phyloP scores from a whole-genome alignment of 176 grass and related monocot genomes.

The Pontederia paniculata region DNA sequence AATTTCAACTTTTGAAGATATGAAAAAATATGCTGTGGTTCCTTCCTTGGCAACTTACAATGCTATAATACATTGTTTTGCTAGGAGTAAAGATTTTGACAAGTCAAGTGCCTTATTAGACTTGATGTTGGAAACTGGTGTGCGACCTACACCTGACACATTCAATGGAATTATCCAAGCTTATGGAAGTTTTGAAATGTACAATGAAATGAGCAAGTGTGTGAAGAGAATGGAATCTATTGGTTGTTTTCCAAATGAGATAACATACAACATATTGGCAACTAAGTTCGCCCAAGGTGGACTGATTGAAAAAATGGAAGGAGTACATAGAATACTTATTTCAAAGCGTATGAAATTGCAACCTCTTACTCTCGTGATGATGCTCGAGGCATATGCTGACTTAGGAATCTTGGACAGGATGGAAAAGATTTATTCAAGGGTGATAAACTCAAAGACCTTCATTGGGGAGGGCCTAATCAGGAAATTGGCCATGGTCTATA shows the following conservation, averaged over 20 bases:
- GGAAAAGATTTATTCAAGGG: conserved; percentile 8
- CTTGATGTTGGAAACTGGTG: conserved; percentile 16
- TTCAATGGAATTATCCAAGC: conserved; percentile 23
- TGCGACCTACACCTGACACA: conserved; percentile 10
- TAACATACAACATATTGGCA: conserved; percentile 22
- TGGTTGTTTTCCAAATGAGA: conserved; percentile 20
- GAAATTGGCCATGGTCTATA: conserved; percentile 15
- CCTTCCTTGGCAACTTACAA: conserved; percentile 19
- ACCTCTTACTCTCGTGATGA: conserved; percentile 1
- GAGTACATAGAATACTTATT: conserved; percentile 6
- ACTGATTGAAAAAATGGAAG: conserved; percentile 22
- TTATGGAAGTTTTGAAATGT: conserved; percentile 15
- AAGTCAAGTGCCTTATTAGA: conserved; percentile 4
- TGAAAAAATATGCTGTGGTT: conserved; percentile 12
- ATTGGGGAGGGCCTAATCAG: conserved; percentile 19
- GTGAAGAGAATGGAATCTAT: conserved; percentile 18
- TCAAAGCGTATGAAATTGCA: conserved; percentile 28
- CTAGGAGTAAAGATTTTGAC: conserved; percentile 12
- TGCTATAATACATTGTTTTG: conserved; percentile 19
- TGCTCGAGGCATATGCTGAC: conserved; percentile 25
- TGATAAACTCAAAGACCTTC: conserved; percentile 14
- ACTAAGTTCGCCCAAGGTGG: conserved; percentile 18
- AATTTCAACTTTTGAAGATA: conserved; percentile 19
- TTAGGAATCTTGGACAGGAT: conserved; percentile 25
- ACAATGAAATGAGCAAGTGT: conserved; percentile 26